These are phyloP conservation scores for Stentor coeruleus DNA, from an alignment of 73 alveolate genomes.

Conservation along the genomic window DNA sequence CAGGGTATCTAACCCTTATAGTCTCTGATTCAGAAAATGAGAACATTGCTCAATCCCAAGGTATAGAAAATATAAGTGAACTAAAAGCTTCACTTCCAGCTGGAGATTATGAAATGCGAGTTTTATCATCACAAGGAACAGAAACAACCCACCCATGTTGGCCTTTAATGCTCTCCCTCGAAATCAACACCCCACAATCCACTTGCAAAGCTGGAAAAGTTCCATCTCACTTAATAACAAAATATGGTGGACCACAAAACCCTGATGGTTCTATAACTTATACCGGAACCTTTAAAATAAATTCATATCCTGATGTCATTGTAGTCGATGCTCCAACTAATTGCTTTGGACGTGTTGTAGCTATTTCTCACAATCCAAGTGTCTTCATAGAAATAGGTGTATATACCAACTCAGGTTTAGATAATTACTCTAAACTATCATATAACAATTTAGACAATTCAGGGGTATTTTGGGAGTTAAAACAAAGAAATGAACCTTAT, in stretches of 20 bases:
- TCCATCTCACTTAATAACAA: neutral
- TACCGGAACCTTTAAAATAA: neutral
- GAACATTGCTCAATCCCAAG: constrained; percentile 4
- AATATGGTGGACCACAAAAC: constrained; percentile 22
- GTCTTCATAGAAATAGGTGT: neutral
- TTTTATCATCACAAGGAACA: neutral
- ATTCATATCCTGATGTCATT: neutral
- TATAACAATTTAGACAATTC: too few species aligned
- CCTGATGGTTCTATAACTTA: neutral
- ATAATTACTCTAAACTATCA: neutral
- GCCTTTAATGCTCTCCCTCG: neutral
- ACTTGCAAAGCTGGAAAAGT: neutral
- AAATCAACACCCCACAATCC: neutral
- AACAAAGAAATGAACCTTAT: too few species aligned
- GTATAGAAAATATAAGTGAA: neutral
- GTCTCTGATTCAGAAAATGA: neutral
- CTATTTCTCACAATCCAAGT: constrained; percentile 4
- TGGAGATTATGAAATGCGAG: neutral
- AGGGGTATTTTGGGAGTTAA: neutral
- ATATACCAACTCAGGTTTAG: neutral
- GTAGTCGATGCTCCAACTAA: neutral
- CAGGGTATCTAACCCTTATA: neutral
- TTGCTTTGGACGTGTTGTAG: neutral
- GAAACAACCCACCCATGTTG: neutral
- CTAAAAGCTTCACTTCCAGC: neutral